Evolutionary conservation across 345 rosid species (phyloP), one percentile per base, ranked within the genome.

Genomic region (Heritiera littoralis): DNA sequence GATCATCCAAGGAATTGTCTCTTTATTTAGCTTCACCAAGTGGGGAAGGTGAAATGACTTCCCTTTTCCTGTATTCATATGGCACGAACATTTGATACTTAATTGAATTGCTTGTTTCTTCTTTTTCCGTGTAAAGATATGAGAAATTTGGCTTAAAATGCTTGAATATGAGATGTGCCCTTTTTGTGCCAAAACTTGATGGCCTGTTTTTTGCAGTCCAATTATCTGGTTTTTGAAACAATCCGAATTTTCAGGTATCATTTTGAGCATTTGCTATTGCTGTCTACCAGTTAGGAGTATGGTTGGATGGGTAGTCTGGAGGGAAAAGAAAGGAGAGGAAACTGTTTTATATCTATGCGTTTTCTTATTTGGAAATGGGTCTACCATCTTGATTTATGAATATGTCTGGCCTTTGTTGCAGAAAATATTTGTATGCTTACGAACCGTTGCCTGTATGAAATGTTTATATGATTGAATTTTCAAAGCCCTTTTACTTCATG

Each of bases 41-140:
- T 43, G 64, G 85, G 87, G 83, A 78, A 81, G 84, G 75, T 77
- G 75, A 60, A 72, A 30, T 74, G 78, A 70, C 86, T 81, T 83
- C 78, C 84, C 83, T 78, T 85, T 73, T 66, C 81, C 80, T 76
- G 85, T 83, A 76, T 80, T 80, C 65, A 32, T 83, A 80, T 77
- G 84, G 69, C 48, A 65, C 68, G 55, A 72, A 80, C n/a, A 54
- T 80, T 83, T 76, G 77, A 79, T 68, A 72, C 35, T 40, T n/a
- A 85, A 59, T 75, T 81, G 70, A 77, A 78, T 85, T 82, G 79
- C 83, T 77, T 79, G 38, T 82, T 79, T 79, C 83, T 67, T 67
- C 13, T 83, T 78, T 67, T 80, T 65, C 79, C 80, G 82, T 89
- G 84, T 88, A 88, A 88, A 86, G 80, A 85, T 79, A 54, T 64